phyloP scores from a whole-genome alignment of 495 filamentous ascomycete species.

The Evansstolkia leycettana region DNA sequence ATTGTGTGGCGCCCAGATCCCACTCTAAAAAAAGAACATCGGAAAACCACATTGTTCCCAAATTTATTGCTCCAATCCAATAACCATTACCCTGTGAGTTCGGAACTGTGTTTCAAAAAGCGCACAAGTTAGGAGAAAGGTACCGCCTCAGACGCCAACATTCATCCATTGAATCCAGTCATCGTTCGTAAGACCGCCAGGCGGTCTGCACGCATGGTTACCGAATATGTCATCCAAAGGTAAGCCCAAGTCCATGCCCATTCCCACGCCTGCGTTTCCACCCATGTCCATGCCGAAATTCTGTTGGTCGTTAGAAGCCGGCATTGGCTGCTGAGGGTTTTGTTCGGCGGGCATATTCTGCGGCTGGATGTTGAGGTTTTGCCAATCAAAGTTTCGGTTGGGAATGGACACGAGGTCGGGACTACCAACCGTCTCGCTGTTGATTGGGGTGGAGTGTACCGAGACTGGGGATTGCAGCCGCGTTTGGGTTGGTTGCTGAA shows the following conservation, averaged over 20 bases:
- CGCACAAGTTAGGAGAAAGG: too few species aligned
- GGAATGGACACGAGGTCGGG: slow-evolving; percentile 36
- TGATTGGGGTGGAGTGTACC: slow-evolving; percentile 16
- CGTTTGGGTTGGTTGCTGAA: slow-evolving; percentile 12
- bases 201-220: slow-evolving; percentile 10
- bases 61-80: too few species aligned
- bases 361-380: slow-evolving; percentile 28
- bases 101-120: too few species aligned
- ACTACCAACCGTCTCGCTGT: slow-evolving; percentile 23
- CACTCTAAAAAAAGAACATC: too few species aligned
- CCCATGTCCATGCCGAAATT: slow-evolving; percentile 20
- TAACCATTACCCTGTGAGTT: too few species aligned
- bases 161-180: slow-evolving; percentile 37
- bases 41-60: too few species aligned
- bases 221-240: slow-evolving; percentile 34
- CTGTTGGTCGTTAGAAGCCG: slow-evolving; percentile 9
- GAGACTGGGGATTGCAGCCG: slow-evolving; percentile 25
- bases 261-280: slow-evolving; percentile 10
- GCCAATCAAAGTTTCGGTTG: slow-evolving; percentile 34
- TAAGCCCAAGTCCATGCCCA: slow-evolving; percentile 20
- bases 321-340: slow-evolving; percentile 7
- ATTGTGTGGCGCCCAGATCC: too few species aligned
- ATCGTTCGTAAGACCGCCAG: slow-evolving; percentile 15
- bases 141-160: slow-evolving; percentile 3
- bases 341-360: slow-evolving; percentile 8